Evolutionary conservation across 1,139 yeast species (phyloP).

Genomic region (Pichia cactophila): DNA sequence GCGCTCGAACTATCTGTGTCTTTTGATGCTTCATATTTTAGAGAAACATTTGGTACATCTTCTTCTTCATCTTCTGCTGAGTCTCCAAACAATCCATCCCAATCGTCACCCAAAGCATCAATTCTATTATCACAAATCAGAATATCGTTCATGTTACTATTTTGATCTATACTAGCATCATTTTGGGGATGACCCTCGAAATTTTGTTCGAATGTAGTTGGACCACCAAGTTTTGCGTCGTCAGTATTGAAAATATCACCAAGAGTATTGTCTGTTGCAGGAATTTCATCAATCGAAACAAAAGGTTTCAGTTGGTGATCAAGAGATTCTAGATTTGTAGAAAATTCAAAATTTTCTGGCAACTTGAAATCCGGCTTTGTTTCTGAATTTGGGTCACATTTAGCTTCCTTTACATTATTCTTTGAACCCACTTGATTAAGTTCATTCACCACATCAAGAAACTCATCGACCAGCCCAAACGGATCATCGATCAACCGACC

Average conservation of each 20-base stretch:
- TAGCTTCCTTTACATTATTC: not conserved
- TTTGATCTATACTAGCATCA: slow-evolving; percentile 6
- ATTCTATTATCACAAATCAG: slow-evolving; percentile 1
- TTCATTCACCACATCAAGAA: not conserved
- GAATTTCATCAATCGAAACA: slow-evolving; percentile 1
- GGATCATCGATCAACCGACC: slow-evolving; percentile 23
- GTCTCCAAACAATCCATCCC: slow-evolving; percentile 16
- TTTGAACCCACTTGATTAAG: slow-evolving; percentile 12
- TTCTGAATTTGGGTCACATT: not conserved
- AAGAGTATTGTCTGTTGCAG: slow-evolving; percentile 4
- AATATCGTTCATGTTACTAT: not conserved
- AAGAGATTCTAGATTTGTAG: slow-evolving; percentile 10
- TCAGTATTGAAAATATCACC: slow-evolving; percentile 11
- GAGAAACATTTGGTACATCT: not conserved
- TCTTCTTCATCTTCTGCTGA: slow-evolving; percentile 8
- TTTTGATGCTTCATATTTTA: not conserved
- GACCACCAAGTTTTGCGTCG: not conserved
- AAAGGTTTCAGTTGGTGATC: slow-evolving; percentile 10
- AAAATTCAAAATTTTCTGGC: slow-evolving; percentile 11
- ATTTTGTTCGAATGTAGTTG: slow-evolving; percentile 4
- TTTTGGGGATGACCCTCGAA: slow-evolving; percentile 11
- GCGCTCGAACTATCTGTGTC: not conserved
- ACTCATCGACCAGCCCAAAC: slow-evolving; percentile 16
- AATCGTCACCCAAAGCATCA: slow-evolving; percentile 11
- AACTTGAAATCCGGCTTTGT: slow-evolving; percentile 10